A percentile compares a stretch with the other conserved stretches of the same genome.
Conservation (phyloP, 805 yeast genomes). For the Cyberlindnera mississippiensis region DNA sequence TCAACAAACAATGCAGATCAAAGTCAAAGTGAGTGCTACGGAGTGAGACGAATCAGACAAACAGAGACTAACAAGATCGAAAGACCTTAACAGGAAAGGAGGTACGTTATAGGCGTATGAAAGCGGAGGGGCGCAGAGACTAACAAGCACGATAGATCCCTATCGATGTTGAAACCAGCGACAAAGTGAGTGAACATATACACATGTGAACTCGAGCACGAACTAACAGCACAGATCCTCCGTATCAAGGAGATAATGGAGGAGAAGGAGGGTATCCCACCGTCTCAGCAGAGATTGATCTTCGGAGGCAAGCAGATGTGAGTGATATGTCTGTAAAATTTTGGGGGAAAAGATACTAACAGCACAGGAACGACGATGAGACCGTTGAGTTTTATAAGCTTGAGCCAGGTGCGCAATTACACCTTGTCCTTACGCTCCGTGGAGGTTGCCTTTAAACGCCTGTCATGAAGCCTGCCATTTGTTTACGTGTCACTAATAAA, state of each 20-base stretch:
- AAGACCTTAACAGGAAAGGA: slow-evolving; percentile 77
- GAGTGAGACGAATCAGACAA: not conserved
- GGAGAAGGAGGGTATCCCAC: slow-evolving; percentile 96
- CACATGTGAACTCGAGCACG: not conserved
- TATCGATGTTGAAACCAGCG: slow-evolving; percentile 67
- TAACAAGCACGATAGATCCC: slow-evolving; percentile 44
- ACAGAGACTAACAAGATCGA: slow-evolving; percentile 14
- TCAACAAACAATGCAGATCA: slow-evolving; percentile 48
- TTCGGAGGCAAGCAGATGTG: slow-evolving; percentile 88
- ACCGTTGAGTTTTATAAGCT: slow-evolving; percentile 72
- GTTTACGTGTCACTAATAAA: slow-evolving; percentile 1
- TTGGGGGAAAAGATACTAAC: slow-evolving; percentile 9
- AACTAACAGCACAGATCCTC: slow-evolving; percentile 38
- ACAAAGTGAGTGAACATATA: slow-evolving; percentile 42
- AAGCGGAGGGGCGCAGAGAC: slow-evolving; percentile 1
- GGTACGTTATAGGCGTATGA: slow-evolving; percentile 32
- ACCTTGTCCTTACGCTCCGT: slow-evolving; percentile 86
- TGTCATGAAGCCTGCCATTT: not conserved
- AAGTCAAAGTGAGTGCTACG: slow-evolving; percentile 47
- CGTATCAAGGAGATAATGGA: slow-evolving; percentile 88
- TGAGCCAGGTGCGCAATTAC: slow-evolving; percentile 81
- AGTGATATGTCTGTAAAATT: no score
- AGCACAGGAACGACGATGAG: slow-evolving; percentile 61
- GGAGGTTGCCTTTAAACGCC: slow-evolving; percentile 53
- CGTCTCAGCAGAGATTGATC: slow-evolving; percentile 89